Conservation (phyloP, 2,329 filamentous ascomycete species). For the Nemania abortiva region DNA sequence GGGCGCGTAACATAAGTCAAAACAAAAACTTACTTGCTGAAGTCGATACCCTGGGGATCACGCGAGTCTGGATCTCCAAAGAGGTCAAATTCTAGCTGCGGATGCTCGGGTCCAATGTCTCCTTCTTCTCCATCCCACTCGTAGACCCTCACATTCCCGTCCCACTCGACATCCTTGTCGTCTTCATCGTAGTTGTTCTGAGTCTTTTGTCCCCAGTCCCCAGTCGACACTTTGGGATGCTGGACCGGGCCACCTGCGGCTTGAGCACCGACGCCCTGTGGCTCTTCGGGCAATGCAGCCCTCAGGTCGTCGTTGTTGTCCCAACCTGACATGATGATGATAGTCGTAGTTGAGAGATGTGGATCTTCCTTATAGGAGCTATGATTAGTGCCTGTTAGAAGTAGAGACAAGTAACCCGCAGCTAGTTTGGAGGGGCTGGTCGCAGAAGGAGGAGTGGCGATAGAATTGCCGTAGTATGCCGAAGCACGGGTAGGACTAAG, state of each 20-base stretch:
- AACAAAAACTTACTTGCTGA: constrained; percentile 55
- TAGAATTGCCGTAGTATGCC: neutral
- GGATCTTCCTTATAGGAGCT: neutral
- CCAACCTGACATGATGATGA: constrained; percentile 46
- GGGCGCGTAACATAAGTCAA: neutral
- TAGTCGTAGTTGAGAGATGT: neutral
- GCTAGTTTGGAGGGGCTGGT: neutral
- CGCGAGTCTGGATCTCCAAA: constrained; percentile 72
- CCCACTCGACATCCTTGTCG: constrained; percentile 56
- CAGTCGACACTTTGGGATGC: constrained; percentile 36
- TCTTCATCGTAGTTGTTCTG: constrained; percentile 63
- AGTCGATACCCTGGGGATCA: constrained; percentile 62
- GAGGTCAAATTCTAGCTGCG: constrained; percentile 79
- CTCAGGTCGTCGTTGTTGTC: constrained; percentile 46
- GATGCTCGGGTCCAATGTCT: constrained; percentile 80
- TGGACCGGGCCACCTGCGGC: constrained; percentile 25
- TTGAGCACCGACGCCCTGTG: constrained; percentile 21
- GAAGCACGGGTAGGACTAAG: too few species aligned
- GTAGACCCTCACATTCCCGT: constrained; percentile 74
- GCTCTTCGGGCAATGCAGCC: constrained; percentile 50
- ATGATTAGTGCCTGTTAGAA: constrained; percentile 2
- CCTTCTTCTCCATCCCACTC: constrained; percentile 88
- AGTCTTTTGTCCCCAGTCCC: constrained; percentile 61
- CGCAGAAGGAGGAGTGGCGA: neutral
- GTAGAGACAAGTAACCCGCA: neutral